These are phyloP conservation scores for Xylariales sp. DNA, from an alignment of 2,329 filamentous ascomycete species.

Conservation along the genomic window DNA sequence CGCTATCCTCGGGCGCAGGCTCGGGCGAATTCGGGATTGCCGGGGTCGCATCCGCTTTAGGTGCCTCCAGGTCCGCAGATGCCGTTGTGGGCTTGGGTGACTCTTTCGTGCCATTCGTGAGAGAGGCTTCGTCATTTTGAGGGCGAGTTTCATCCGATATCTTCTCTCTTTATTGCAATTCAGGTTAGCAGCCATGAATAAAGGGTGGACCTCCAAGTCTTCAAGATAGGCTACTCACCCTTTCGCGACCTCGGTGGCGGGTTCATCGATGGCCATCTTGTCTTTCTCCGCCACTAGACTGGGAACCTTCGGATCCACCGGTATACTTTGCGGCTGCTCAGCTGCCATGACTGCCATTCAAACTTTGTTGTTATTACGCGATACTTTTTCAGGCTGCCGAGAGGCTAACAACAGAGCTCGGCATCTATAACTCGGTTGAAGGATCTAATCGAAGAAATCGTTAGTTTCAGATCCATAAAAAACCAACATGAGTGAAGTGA, in stretches of 20 bases:
- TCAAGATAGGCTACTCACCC: slow-evolving; percentile 45
- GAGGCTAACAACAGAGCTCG: background rate
- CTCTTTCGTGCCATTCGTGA: slow-evolving; percentile 17
- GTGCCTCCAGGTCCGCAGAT: no score
- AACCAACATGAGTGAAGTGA: no score
- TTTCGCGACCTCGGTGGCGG: slow-evolving; percentile 35
- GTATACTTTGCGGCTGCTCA: slow-evolving; percentile 21
- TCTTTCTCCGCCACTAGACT: slow-evolving; percentile 19
- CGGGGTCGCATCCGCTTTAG: no score
- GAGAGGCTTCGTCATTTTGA: slow-evolving; percentile 11
- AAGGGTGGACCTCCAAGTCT: no score
- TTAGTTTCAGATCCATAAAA: no score
- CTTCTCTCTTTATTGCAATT: no score
- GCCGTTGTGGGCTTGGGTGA: no score
- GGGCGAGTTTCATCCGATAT: slow-evolving; percentile 12
- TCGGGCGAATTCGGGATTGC: no score
- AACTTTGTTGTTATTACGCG: slow-evolving; percentile 1
- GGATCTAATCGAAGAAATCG: no score
- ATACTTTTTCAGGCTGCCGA: background rate
- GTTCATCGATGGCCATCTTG: slow-evolving; percentile 47
- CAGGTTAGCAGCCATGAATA: no score
- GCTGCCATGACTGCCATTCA: slow-evolving; percentile 27
- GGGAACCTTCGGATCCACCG: slow-evolving; percentile 16
- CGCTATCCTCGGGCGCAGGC: slow-evolving; percentile 10
- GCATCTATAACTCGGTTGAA: slow-evolving; percentile 5